Percentiles rank a stretch among this genome's conserved stretches.
Conservation (phyloP, 805 yeast species). For the Kazachstania bromeliacearum region DNA sequence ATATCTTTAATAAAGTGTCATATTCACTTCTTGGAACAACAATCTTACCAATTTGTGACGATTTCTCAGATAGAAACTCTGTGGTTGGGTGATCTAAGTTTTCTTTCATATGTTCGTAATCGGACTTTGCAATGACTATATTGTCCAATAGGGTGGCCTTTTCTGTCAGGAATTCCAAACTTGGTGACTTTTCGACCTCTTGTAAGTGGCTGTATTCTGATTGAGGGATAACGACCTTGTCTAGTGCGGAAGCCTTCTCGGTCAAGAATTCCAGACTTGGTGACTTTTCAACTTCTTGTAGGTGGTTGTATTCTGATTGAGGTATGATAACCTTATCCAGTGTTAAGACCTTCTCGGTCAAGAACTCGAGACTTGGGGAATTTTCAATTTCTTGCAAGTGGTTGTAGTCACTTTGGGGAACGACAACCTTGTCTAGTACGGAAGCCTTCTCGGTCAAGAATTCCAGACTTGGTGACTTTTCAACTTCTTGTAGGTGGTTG, state of each 20-base stretch:
- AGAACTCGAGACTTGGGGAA: slow-evolving; percentile 4
- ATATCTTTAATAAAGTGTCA: background rate
- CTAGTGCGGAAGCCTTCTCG: background rate
- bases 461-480: slow-evolving; percentile 8
- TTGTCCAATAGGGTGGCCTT: background rate
- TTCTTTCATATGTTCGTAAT: background rate
- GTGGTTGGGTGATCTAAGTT: background rate
- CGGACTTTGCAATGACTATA: background rate
- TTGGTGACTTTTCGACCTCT: background rate
- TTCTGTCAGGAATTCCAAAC: background rate
- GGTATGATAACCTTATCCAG: background rate
- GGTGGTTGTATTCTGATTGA: background rate
- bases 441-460: slow-evolving; percentile 6
- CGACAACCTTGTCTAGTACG: background rate
- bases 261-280: background rate
- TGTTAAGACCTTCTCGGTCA: background rate
- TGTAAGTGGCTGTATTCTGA: background rate
- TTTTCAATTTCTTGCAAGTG: background rate
- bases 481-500: slow-evolving; percentile 6
- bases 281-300: background rate
- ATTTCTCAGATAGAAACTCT: background rate
- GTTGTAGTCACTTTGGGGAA: slow-evolving; percentile 1
- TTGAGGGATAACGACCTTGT: background rate
- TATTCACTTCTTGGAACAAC: background rate
- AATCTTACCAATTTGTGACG: background rate